Percentiles rank a stretch among this genome's conserved stretches.
Conservation (phyloP, 495 filamentous ascomycete species). For the Zalerion maritima region DNA sequence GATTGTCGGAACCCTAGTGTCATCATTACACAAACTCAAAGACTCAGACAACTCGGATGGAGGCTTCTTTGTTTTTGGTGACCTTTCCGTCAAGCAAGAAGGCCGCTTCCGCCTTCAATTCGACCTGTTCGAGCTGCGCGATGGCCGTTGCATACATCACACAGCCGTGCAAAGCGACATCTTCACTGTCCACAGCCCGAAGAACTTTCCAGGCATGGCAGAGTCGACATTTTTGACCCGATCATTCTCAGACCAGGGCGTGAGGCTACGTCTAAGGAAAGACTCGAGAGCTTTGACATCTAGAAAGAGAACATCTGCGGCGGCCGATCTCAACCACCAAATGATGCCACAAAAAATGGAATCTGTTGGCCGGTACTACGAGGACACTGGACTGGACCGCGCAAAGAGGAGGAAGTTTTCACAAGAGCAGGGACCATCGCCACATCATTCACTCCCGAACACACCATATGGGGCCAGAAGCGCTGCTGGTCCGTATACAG, state of each 20-base stretch:
- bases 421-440: too few relatives aligned
- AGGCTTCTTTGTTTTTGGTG: conserved; percentile 93
- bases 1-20: conserved; percentile 60
- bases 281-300: conserved; percentile 39
- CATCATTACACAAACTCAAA: conserved; percentile 85
- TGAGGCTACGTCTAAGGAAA: conserved; percentile 78
- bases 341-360: too few relatives aligned
- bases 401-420: too few relatives aligned
- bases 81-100: conserved; percentile 72
- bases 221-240: conserved; percentile 88
- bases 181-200: conserved; percentile 62
- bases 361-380: too few relatives aligned
- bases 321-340: too few relatives aligned
- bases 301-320: conserved; percentile 31
- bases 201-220: conserved; percentile 73
- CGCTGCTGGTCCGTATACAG: too few relatives aligned
- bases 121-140: conserved; percentile 67
- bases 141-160: conserved; percentile 40
- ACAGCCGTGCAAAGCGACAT: conserved; percentile 56
- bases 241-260: conserved; percentile 90
- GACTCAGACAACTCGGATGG: conserved; percentile 86
- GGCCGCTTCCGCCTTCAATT: conserved; percentile 73
- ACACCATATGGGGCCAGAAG: too few relatives aligned
- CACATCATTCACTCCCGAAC: too few relatives aligned
- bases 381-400: too few relatives aligned